Conservation (phyloP, 2,329 filamentous ascomycete species). For the Didymella glomerata region DNA sequence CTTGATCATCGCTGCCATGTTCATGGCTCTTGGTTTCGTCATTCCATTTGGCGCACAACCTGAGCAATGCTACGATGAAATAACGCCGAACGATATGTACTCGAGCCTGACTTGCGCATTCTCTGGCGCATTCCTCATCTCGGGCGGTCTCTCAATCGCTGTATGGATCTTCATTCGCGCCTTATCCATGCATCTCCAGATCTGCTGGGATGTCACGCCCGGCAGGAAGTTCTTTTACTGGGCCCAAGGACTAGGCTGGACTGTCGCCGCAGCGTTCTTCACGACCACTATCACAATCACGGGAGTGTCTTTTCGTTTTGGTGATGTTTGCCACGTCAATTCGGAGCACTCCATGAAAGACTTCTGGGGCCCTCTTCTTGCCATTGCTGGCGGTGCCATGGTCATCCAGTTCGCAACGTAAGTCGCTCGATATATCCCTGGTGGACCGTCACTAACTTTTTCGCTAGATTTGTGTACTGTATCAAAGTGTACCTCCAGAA, state of each 20-base stretch:
- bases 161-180: constrained; percentile 93
- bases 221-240: constrained; percentile 89
- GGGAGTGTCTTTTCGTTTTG: constrained; percentile 94
- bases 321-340: constrained; percentile 92
- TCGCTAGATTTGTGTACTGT: constrained; percentile 72
- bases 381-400: constrained; percentile 77
- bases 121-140: constrained; percentile 84
- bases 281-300: constrained; percentile 81
- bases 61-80: constrained; percentile 83
- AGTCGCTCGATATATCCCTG: constrained; percentile 40
- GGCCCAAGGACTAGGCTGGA: constrained; percentile 83
- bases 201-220: constrained; percentile 94
- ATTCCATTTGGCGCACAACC: constrained; percentile 82
- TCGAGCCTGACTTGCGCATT: constrained; percentile 83
- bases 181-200: constrained; percentile 92
- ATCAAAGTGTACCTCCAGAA: constrained; percentile 93
- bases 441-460: constrained; percentile 19
- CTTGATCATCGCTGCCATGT: constrained; percentile 75
- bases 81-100: constrained; percentile 93
- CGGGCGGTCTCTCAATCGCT: constrained; percentile 83
- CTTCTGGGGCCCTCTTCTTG: constrained; percentile 89
- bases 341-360: constrained; percentile 81
- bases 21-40: constrained; percentile 90
- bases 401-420: constrained; percentile 86
- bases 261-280: constrained; percentile 78